Percentiles rank a stretch among this genome's conserved stretches.
These are phyloP conservation scores for Millerozyma acaciae DNA, from an alignment of 805 yeast species.

Conservation along the genomic window DNA sequence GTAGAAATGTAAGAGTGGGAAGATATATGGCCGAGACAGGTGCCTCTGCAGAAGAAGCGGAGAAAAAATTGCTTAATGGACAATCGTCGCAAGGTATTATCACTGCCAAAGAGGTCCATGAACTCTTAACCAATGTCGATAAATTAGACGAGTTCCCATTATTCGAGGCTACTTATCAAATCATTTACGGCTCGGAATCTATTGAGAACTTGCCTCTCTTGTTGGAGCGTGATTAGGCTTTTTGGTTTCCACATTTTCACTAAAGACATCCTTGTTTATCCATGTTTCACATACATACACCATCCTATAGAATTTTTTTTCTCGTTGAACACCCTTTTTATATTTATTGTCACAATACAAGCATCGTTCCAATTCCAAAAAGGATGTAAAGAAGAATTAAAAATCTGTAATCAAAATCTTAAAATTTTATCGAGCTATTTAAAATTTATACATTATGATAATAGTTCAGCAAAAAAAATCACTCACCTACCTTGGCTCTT, in stretches of 20 bases:
- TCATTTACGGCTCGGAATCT: conserved; percentile 52
- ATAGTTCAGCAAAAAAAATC: no score
- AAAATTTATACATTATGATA: neutral
- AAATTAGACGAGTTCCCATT: conserved; percentile 38
- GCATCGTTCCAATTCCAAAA: neutral
- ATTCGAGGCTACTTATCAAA: conserved; percentile 44
- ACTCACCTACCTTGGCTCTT: neutral
- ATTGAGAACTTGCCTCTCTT: conserved; percentile 73
- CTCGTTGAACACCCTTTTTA: neutral
- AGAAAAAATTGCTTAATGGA: conserved; percentile 41
- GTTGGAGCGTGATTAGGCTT: conserved; percentile 38
- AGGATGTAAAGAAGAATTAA: neutral
- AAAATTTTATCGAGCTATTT: neutral
- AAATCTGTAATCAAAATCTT: neutral
- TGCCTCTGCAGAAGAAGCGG: conserved; percentile 39
- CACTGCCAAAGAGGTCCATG: conserved; percentile 46
- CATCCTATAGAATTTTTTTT: neutral
- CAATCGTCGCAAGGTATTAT: conserved; percentile 46
- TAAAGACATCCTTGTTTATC: neutral
- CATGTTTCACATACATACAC: neutral
- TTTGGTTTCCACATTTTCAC: no score
- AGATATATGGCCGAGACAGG: conserved; percentile 44
- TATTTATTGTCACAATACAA: neutral
- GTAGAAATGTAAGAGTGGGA: conserved; percentile 45
- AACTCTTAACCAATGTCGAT: conserved; percentile 34